Evolutionary conservation across 352 stramenopile species (phyloP), one percentile per base, ranked within the genome.

Genomic region (Globisporangium canariense): DNA sequence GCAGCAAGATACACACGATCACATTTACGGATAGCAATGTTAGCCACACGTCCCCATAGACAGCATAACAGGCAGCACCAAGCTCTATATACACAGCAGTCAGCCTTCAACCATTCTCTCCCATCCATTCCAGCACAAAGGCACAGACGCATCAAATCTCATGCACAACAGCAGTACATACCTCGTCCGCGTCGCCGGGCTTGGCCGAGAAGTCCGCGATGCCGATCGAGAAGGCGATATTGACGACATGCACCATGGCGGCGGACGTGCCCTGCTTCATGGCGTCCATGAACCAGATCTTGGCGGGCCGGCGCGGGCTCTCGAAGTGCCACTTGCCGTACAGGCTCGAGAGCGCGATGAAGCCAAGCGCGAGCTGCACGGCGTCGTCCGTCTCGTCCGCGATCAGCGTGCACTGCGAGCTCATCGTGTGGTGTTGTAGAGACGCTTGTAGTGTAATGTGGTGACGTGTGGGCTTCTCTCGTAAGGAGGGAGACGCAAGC

Each of bases 271-370:
- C 85, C 61, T 94, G 85, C 65, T 94, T 94, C 72, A 89, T 88
- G 57, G 85, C 85, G 63, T 94, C 85, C 68, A 94, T 81, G 58
- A 94, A 89, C 85, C 85, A 94, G 62, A 94, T 75, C 62, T 79
- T 70, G n/a, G 68, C 74, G 16, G 85, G 61, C 32, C 85, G 73
- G 9, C 83, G 83, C 20, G 85, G 85, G 18, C 36, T 70, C 68
- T 94, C 85, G 50, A 83, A 83, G 64, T 86, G 75, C 81, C 85
- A 89, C 58, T 94, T 94, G 59, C 75, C 78, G 60, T 88, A 90
- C 16, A 94, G 73, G 34, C 83, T 89, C 20, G 82, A 92, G 55
- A 94, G 73, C 60, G 85, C 85, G 30, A 94, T 75, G 61, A 91
- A 79, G 58, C 85, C 85, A 20, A 94, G 71, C 40, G 82, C 69